Base-by-base conservation (phyloP, 202 grass and related monocot genomes). In the Panicum hallii region DNA sequence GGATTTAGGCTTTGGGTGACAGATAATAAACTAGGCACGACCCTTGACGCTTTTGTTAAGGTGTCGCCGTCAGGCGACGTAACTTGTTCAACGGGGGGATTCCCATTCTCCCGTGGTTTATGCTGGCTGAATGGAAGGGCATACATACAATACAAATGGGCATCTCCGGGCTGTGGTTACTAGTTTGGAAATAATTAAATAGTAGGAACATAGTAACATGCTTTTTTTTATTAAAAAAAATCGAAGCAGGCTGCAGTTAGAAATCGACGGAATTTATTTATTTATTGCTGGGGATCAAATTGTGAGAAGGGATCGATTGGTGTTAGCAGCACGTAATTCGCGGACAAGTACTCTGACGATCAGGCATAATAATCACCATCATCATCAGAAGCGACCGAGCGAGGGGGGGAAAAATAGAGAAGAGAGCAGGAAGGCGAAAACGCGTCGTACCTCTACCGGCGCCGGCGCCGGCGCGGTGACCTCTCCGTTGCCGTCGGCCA, bases 41-140 rank as follows among this genome's bases (percentile, higher is more conserved):
- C n/a, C n/a, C n/a, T n/a, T n/a, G n/a, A n/a, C 1, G 11, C 16
- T 73, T 85, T 89, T 45, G 82, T 89, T 70, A 44, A 2, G 7
- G 22, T 6, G 87, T 85, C 82, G 77, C 54, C 82, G 34, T 85
- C 87, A 10, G 12, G 5, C 41, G 41, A 81, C 77, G 82, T 68
- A 70, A 76, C 68, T 20, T 45, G 9, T 70, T 85, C 76, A 26
- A 55, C 63, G 63, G 36, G 14, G 62, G 54, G 32, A 32, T 32
- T 32, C 32, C 2, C 32, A 20, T 85, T 80, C 20, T 42, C 2
- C 9, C n/a, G 30, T 2, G 34, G 9, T 66, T 67, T 67, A 9
- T 4, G 14, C 48, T 50, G 48, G 1, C 16, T 14, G 12, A 7
- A 34, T 75, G 17, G 23, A 23, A 56, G 38, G 40, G 43, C 50